Evolutionary conservation across 306 rosid species (phyloP).

Genomic region (Vigna radiata): DNA sequence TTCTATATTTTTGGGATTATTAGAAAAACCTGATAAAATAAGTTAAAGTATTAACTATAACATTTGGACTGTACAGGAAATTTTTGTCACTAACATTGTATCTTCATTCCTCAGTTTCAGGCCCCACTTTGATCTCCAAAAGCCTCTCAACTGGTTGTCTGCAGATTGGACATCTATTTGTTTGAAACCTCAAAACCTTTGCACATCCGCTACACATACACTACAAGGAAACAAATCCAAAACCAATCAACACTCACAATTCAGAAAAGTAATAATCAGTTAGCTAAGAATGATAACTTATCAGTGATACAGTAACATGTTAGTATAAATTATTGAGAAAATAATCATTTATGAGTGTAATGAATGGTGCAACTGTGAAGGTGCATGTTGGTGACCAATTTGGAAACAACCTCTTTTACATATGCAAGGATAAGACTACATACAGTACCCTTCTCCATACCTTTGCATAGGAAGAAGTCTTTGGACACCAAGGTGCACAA

Average conservation of each 20-base stretch:
- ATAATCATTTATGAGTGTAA: background rate
- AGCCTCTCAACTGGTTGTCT: conserved; percentile 98
- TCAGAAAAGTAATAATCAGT: conserved; percentile 4
- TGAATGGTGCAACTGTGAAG: no score
- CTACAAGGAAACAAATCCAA: conserved; percentile 56
- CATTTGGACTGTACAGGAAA: conserved; percentile 57
- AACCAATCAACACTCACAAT: conserved; percentile 16
- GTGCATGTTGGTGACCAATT: no score
- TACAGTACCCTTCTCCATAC: no score
- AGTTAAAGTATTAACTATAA: conserved; percentile 37
- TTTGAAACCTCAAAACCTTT: conserved; percentile 86
- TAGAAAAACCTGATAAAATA: conserved; percentile 41
- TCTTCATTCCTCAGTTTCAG: conserved; percentile 64
- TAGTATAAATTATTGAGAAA: background rate
- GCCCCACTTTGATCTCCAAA: conserved; percentile 84
- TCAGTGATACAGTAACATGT: conserved; percentile 1
- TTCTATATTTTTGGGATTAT: conserved; percentile 37
- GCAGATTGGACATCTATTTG: conserved; percentile 95
- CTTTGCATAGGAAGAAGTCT: no score
- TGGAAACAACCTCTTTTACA: no score
- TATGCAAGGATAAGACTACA: no score
- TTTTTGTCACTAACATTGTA: conserved; percentile 11
- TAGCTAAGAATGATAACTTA: background rate
- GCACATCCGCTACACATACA: conserved; percentile 97
- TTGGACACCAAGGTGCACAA: no score